Base-by-base conservation (phyloP, 148 eudicot genomes). In the Chenopodium quinoa region DNA sequence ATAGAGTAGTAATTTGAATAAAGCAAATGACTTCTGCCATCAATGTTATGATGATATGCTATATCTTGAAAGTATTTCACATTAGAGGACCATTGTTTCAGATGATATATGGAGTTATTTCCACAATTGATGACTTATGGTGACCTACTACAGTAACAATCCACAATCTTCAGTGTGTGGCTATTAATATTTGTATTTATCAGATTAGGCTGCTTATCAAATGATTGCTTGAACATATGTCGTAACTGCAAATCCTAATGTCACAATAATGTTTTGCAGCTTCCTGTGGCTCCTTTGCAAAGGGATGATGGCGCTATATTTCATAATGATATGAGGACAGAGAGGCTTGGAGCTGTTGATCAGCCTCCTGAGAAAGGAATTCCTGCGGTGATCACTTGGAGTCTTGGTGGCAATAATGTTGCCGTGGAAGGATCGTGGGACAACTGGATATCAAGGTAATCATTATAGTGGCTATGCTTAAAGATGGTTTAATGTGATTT, bases 401-500 rank as follows among this genome's bases (percentile, higher is more conserved):
- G 86, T 84, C 90, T 86, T 79, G 98, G 93, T 79, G 98, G 95
- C 66, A 95, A 88, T 80, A 82, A 85, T 74, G 92, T 95, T 76
- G 86, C 92, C 3, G 95, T 95, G 62, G 95, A 93, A 80, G 98
- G 98, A 76, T 93, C 98, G 44, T 95, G 98, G 98, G 98, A 93
- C 82, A 87, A 91, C 87, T 95, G 95, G 95, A 82, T 78, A 73
- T 86, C 97, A 65, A 91, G 95, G 98, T 91, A 80, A 82, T 69
- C 20, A 50, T 32, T 48, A 22, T 80, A 67, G 4, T 78, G 25
- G 29, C 60, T 79, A 32, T 71, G 10, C 48, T 65, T 82, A 37
- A 23, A 50, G 29, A 27, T 81, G 63, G 48, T 6, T 47, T 20
- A 29, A 56, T 34, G 32, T 83, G 60, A 83, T 64, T 70, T n/a